phyloP scores from a whole-genome alignment of 164 flowering plant species.

The Magnolia sinica region DNA sequence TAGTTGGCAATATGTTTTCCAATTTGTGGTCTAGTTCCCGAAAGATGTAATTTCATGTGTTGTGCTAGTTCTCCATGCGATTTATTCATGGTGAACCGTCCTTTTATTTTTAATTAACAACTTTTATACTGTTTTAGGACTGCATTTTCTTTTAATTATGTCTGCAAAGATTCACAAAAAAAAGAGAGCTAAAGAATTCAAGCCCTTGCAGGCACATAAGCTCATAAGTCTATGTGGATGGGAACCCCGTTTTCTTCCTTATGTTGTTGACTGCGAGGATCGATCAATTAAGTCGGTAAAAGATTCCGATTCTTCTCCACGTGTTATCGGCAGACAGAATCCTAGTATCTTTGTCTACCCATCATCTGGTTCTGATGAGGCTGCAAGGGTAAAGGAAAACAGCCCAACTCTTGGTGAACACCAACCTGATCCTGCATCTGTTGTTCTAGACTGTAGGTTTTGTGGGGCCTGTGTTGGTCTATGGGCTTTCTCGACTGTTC shows the following conservation, averaged over 20 bases:
- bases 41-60: not conserved
- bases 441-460: slow-evolving; percentile 76
- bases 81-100: not conserved
- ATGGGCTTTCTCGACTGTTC: slow-evolving; percentile 72
- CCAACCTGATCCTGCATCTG: slow-evolving; percentile 62
- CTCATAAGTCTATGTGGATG: slow-evolving; percentile 91
- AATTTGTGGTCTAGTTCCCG: not conserved
- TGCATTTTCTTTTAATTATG: not conserved
- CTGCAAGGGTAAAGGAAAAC: slow-evolving; percentile 22
- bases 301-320: slow-evolving; percentile 24
- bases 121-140: not conserved
- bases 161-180: too few relatives aligned
- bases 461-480: slow-evolving; percentile 93
- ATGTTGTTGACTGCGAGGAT: slow-evolving; percentile 60
- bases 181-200: slow-evolving; percentile 7
- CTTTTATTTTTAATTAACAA: not conserved
- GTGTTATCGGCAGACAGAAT: slow-evolving; percentile 24
- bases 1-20: not conserved
- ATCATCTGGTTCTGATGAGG: slow-evolving; percentile 22
- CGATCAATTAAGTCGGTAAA: slow-evolving; percentile 26
- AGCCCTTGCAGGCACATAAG: slow-evolving; percentile 67
- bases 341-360: slow-evolving; percentile 19
- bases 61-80: not conserved
- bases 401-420: slow-evolving; percentile 10
- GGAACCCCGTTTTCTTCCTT: slow-evolving; percentile 75